Evolutionary conservation across 306 rosid genomes (phyloP).

Genomic region (Fragaria ananassa): DNA sequence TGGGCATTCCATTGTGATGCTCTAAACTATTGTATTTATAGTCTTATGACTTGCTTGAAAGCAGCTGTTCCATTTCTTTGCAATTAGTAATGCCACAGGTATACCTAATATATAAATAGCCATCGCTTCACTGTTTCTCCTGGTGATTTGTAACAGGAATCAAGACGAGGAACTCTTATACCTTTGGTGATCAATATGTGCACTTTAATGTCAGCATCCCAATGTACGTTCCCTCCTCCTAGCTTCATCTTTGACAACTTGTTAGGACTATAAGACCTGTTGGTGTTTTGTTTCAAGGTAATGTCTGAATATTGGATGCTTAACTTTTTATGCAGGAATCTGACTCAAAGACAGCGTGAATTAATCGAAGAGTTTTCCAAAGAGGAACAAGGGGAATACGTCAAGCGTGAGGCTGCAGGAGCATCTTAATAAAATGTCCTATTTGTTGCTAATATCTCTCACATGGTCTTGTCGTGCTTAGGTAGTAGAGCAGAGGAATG

Average conservation of each 20-base stretch:
- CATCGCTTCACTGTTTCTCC: background rate
- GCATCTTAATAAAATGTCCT: conserved; percentile 40
- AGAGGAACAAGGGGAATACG: conserved; percentile 35
- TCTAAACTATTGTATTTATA: background rate
- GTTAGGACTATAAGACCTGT: background rate
- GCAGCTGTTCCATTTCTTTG: background rate
- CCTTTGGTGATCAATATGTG: conserved; percentile 85
- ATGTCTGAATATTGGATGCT: background rate
- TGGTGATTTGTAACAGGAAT: conserved; percentile 48
- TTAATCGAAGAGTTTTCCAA: conserved; percentile 83
- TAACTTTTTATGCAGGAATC: conserved; percentile 40
- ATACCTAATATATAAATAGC: background rate
- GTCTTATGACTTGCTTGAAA: background rate
- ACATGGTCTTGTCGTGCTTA: conserved; percentile 3
- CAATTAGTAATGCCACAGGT: background rate
- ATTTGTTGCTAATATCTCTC: background rate
- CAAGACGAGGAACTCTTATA: conserved; percentile 53
- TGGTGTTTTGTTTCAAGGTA: too few species aligned
- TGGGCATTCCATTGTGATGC: background rate
- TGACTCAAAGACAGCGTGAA: conserved; percentile 71
- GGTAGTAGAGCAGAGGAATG: conserved; percentile 5
- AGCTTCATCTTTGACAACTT: background rate
- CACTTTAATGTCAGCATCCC: conserved; percentile 88
- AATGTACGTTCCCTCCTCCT: conserved; percentile 33
- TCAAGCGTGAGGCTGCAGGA: conserved; percentile 24